Conservation (phyloP, 2,329 filamentous ascomycete species). For the Aspergillus glaucus region DNA sequence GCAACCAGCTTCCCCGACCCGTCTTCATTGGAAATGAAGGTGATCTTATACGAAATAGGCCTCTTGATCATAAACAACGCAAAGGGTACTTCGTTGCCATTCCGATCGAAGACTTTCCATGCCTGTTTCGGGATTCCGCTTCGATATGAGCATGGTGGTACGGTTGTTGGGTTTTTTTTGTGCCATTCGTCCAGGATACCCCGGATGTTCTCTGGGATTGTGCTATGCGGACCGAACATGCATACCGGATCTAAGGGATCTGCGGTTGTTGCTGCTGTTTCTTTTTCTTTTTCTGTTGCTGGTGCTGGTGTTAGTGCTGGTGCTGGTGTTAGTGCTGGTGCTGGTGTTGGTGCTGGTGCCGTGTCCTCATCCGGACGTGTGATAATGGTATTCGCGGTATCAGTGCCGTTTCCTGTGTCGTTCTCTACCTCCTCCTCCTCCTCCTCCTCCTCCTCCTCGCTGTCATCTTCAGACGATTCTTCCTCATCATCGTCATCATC, state of each 20-base stretch:
- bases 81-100: constrained; percentile 8
- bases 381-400: too few species aligned
- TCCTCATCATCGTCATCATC: too few species aligned
- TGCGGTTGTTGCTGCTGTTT: neutral
- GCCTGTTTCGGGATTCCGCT: neutral
- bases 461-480: too few species aligned
- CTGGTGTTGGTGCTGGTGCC: too few species aligned
- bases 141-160: neutral
- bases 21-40: constrained; percentile 4
- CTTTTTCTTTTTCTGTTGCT: too few species aligned
- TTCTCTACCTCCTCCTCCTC: too few species aligned
- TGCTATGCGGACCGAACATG: neutral
- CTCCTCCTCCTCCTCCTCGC: too few species aligned
- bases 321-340: too few species aligned
- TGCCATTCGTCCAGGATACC: constrained; percentile 9
- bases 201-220: constrained; percentile 5
- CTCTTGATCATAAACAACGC: constrained; percentile 4
- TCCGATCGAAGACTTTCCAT: constrained; percentile 12
- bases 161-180: neutral
- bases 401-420: too few species aligned
- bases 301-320: too few species aligned
- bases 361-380: too few species aligned
- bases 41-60: constrained; percentile 4
- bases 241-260: neutral
- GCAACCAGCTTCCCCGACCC: constrained; percentile 3